Evolutionary conservation across 176 grass and related monocot genomes (phyloP).

Genomic region (Lolium multiflorum): DNA sequence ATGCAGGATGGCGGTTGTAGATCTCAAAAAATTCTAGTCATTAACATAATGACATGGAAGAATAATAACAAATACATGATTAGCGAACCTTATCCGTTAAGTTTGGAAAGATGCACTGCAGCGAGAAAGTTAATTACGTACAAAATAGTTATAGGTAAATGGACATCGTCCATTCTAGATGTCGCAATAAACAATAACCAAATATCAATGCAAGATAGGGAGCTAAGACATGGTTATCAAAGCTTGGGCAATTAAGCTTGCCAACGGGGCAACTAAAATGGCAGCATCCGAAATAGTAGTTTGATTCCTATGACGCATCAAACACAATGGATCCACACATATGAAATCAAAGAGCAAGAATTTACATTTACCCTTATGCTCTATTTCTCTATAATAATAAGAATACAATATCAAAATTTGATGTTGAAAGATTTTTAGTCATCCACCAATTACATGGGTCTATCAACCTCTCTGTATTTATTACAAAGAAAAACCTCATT

Average conservation of each 20-base stretch:
- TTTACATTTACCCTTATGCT: constrained; percentile 44
- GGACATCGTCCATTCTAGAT: neutral
- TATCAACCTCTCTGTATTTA: neutral
- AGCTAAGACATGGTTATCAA: neutral
- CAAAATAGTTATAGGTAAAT: neutral
- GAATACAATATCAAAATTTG: neutral
- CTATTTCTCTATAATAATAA: constrained; percentile 54
- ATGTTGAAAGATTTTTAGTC: neutral
- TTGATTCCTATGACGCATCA: constrained; percentile 62
- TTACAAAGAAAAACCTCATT: too few relatives aligned
- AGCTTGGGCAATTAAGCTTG: constrained; percentile 49
- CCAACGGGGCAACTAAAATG: constrained; percentile 74
- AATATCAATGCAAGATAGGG: neutral
- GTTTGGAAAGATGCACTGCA: too few relatives aligned
- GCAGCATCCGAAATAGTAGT: constrained; percentile 58
- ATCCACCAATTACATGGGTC: neutral
- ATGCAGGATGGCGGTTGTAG: too few relatives aligned
- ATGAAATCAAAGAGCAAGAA: constrained; percentile 69
- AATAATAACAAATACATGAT: too few relatives aligned
- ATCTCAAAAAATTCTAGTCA: neutral
- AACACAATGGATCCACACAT: constrained; percentile 62
- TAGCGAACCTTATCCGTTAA: too few relatives aligned
- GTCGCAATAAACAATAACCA: neutral
- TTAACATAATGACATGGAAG: neutral
- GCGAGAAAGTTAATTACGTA: too few relatives aligned